Base-by-base conservation (phyloP, 306 rosid species). In the Rosa lucieae region DNA sequence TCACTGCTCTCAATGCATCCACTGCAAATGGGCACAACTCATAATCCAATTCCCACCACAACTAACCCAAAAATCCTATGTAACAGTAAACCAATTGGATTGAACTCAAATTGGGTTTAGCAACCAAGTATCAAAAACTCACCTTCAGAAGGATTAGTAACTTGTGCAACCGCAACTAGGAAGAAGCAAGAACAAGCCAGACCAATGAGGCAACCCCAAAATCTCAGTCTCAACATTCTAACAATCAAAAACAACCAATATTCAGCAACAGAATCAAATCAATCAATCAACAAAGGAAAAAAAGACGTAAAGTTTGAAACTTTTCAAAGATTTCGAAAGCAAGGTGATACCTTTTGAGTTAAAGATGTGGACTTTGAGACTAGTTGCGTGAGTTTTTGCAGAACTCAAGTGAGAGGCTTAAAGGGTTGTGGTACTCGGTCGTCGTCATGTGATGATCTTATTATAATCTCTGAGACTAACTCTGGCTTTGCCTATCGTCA, bases 101-200 rank as follows among this genome's bases (percentile, higher is more conserved):
- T 5, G 9, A 47, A 70, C 39, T 8, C 3, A 32, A 58, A 48
- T 8, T 53, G 49, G 77, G 11, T 59, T 43, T 10, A 42, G 4
- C 18, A 65, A 48, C 46, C 8, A 35, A 51, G 65, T 52, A n/a
- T 35, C 12, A 20, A 58, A 35, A 59, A 62, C 4, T 86, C 68
- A 93, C 98, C 97, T 89, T 93, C 98, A 7, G 93, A 87, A 82
- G 95, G 93, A 79, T 89, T 79, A 26, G 91, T 89, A 76, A 13
- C 49, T 21, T 78, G 83, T 66, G 94, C 83, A 18, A 56, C 79
- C 15, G 85, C 83, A 55, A 79, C 77, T 56, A 87, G 61, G 43
- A 79, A 35, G 71, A 85, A 55, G 78, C 55, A 78, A 62, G 83
- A 90, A 78, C 70, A 74, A 73, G 59, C 84, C 62, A 85, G 70